Percentiles rank a stretch among this genome's conserved stretches.
Conservation (phyloP, 2,329 filamentous ascomycete species). For the Pseudocercospora pini-densiflorae region DNA sequence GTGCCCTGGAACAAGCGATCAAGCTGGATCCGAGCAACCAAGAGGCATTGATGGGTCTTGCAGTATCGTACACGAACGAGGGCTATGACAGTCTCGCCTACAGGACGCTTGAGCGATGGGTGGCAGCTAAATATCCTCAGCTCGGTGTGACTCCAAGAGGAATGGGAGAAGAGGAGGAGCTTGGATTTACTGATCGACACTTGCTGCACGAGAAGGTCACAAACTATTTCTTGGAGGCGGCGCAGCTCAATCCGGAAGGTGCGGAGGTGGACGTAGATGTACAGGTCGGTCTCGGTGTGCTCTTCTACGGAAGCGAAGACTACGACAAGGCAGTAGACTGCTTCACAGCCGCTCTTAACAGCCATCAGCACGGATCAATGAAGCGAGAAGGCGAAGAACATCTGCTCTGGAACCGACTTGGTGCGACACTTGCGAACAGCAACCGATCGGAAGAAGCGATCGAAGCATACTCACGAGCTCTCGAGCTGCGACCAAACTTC, state of each 20-base stretch:
- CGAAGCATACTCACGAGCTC: constrained; percentile 90
- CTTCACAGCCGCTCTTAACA: constrained; percentile 88
- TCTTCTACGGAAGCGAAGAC: constrained; percentile 97
- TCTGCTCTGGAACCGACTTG: constrained; percentile 95
- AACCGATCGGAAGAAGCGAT: constrained; percentile 95
- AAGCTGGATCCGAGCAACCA: constrained; percentile 87
- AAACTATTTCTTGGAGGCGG: constrained; percentile 86
- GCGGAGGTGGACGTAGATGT: constrained; percentile 98
- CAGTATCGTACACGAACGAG: constrained; percentile 98
- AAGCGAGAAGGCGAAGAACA: constrained; percentile 89
- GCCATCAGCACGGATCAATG: constrained; percentile 78
- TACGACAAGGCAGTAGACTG: constrained; percentile 99
- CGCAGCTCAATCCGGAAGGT: constrained; percentile 87
- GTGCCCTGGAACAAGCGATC: constrained; percentile 87
- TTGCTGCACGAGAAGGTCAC: constrained; percentile 89
- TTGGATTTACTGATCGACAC: constrained; percentile 93
- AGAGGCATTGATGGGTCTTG: constrained; percentile 89
- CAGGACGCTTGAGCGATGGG: constrained; percentile 93
- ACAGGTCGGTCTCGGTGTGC: constrained; percentile 92
- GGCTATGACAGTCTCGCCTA: constrained; percentile 98
- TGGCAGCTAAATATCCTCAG: constrained; percentile 90
- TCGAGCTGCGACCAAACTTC: constrained; percentile 91
- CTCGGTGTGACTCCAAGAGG: constrained; percentile 74
- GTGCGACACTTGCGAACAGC: constrained; percentile 93
- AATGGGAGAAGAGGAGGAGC: constrained; percentile 65